phyloP scores from a whole-genome alignment of 2,329 filamentous ascomycete species.

The Metarhizium anisopliae region DNA sequence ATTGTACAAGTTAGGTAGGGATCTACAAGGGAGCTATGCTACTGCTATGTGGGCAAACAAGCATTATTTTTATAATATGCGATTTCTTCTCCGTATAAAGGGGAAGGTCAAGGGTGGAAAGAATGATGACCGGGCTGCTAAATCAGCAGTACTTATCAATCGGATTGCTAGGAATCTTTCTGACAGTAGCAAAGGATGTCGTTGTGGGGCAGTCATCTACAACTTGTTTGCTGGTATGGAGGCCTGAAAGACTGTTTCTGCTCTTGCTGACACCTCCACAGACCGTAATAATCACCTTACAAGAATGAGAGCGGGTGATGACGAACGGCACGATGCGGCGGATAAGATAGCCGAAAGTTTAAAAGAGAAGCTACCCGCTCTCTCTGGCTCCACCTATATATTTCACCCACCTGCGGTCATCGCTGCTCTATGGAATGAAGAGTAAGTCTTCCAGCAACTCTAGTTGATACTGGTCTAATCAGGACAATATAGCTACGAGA shows the following conservation, averaged over 20 bases:
- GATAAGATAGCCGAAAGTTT: not conserved
- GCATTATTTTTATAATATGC: not conserved
- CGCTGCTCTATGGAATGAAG: not conserved
- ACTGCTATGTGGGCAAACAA: not conserved
- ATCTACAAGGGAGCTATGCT: not conserved
- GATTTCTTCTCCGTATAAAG: not conserved
- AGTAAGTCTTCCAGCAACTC: not conserved
- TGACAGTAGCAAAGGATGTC: not conserved
- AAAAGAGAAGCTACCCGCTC: not conserved
- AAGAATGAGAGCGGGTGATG: not conserved
- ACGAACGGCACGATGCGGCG: not conserved
- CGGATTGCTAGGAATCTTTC: not conserved
- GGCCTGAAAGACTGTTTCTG: not conserved
- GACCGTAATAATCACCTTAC: not conserved
- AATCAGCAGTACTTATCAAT: not conserved
- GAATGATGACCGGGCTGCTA: not conserved
- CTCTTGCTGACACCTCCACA: not conserved
- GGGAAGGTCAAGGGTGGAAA: not conserved
- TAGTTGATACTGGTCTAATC: not conserved
- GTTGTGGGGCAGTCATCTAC: not conserved
- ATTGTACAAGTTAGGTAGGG: not conserved
- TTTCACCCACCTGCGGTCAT: not conserved
- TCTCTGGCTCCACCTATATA: not conserved
- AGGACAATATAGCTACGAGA: not conserved
- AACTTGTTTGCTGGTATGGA: not conserved